Evolutionary conservation across 768 basidiomycete genomes (phyloP).

Genomic region (Cystofilobasidium macerans): DNA sequence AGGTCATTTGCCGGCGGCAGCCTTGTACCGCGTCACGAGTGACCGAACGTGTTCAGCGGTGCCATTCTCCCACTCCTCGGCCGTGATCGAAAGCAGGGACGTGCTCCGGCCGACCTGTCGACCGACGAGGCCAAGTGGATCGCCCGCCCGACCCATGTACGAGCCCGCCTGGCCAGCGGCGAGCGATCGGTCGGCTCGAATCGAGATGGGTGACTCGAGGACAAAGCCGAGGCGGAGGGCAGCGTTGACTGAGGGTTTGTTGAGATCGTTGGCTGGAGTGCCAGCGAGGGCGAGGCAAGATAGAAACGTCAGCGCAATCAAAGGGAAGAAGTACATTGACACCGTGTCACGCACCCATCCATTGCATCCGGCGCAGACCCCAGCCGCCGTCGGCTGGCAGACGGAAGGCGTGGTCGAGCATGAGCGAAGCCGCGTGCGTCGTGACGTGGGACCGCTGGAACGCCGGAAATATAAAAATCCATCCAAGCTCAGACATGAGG

Average conservation of each 20-base stretch:
- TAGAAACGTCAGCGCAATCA: background rate
- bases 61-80: slow-evolving; percentile 8
- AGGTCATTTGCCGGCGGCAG: background rate
- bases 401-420: slow-evolving; percentile 12
- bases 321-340: background rate
- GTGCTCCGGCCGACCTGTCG: slow-evolving; percentile 1
- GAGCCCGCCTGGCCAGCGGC: background rate
- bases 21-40: background rate
- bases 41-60: background rate
- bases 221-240: slow-evolving; percentile 22
- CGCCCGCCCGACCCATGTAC: background rate
- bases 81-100: slow-evolving; percentile 6
- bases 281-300: background rate
- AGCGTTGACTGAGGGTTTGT: slow-evolving; percentile 20
- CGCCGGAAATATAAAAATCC: slow-evolving; percentile 11
- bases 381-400: slow-evolving; percentile 20
- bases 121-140: background rate
- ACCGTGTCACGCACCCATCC: slow-evolving; percentile 18
- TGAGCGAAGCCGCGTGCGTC: slow-evolving; percentile 19
- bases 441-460: slow-evolving; percentile 19
- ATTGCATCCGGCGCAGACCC: slow-evolving; percentile 23
- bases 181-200: background rate
- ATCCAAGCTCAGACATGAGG: slow-evolving; percentile 19
- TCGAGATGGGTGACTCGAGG: background rate
- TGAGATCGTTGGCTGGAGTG: slow-evolving; percentile 13